Percentiles rank a stretch among this genome's conserved stretches.
Evolutionary conservation across 352 stramenopile species (phyloP).

Genomic region (Elongisporangium undulatum): DNA sequence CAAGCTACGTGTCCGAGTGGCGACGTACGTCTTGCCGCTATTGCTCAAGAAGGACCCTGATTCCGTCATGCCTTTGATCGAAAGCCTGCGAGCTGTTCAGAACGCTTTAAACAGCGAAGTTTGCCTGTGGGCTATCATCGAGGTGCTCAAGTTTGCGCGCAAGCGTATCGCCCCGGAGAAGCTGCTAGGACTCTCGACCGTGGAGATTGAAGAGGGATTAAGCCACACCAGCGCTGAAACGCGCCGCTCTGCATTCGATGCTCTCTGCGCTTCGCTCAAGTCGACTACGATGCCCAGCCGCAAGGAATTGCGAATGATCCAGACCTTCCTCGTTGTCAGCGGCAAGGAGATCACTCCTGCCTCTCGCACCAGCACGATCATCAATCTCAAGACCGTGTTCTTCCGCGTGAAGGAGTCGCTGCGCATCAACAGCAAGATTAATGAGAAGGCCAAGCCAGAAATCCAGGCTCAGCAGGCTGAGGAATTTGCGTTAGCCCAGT

Average conservation of each 20-base stretch:
- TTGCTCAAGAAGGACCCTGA: slow-evolving; percentile 64
- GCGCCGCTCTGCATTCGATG: slow-evolving; percentile 70
- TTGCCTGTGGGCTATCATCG: slow-evolving; percentile 64
- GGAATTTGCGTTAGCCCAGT: slow-evolving; percentile 28
- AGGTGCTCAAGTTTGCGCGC: slow-evolving; percentile 76
- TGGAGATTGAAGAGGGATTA: slow-evolving; percentile 54
- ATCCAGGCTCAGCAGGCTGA: slow-evolving; percentile 12
- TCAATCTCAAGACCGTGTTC: slow-evolving; percentile 72
- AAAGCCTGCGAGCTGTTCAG: slow-evolving; percentile 29
- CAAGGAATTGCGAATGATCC: slow-evolving; percentile 51
- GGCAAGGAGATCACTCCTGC: slow-evolving; percentile 68
- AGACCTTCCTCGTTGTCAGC: slow-evolving; percentile 65
- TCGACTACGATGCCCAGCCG: slow-evolving; percentile 64
- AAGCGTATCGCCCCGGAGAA: slow-evolving; percentile 63
- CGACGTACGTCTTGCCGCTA: slow-evolving; percentile 72
- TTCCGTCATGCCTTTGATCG: slow-evolving; percentile 45
- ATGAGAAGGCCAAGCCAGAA: slow-evolving; percentile 2
- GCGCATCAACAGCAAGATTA: slow-evolving; percentile 41
- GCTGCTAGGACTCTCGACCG: slow-evolving; percentile 38
- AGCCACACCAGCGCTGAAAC: slow-evolving; percentile 51
- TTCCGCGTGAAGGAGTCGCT: slow-evolving; percentile 69
- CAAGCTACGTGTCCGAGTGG: slow-evolving; percentile 54
- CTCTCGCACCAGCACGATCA: slow-evolving; percentile 66
- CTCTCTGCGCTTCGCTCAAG: slow-evolving; percentile 73
- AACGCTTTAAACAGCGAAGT: slow-evolving; percentile 11